Evolutionary conservation across 1,139 yeast genomes (phyloP).

Genomic region (Geotrichum restrictum): DNA sequence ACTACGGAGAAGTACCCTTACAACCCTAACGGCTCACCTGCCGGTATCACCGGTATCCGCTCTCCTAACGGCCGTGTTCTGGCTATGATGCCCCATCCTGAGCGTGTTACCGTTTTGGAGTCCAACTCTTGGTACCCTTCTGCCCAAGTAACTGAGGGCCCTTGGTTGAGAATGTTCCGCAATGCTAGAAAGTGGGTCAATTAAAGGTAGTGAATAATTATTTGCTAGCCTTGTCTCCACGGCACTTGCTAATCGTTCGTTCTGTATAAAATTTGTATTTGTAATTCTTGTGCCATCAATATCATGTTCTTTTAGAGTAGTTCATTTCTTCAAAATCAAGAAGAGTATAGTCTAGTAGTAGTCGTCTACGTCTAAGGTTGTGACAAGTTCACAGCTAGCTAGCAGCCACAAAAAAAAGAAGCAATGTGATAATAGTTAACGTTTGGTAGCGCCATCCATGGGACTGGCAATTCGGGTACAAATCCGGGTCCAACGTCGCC

Average conservation of each 20-base stretch:
- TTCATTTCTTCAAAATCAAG: background rate
- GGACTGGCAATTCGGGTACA: too few relatives aligned
- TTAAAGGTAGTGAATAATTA: conserved; percentile 25
- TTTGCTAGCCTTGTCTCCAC: background rate
- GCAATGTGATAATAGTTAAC: too few relatives aligned
- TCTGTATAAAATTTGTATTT: background rate
- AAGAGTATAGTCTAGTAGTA: background rate
- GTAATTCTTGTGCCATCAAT: background rate
- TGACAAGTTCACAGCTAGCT: too few relatives aligned
- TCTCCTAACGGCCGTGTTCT: conserved; percentile 90
- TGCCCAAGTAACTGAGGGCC: conserved; percentile 49
- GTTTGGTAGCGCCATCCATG: too few relatives aligned
- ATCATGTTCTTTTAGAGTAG: background rate
- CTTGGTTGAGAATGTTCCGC: conserved; percentile 92
- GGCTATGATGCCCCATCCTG: conserved; percentile 99
- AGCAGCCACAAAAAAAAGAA: too few relatives aligned
- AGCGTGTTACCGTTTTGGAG: conserved; percentile 84
- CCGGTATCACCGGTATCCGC: conserved; percentile 88
- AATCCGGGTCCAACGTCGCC: conserved; percentile 32
- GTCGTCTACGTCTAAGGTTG: too few relatives aligned
- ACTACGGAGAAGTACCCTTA: conserved; percentile 80
- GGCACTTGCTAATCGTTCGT: background rate
- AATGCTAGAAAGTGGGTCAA: conserved; percentile 95
- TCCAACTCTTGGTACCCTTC: conserved; percentile 88
- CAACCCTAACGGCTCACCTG: conserved; percentile 95